Evolutionary conservation across 2,329 filamentous ascomycete genomes (phyloP).

Genomic region (Mollisiaceae sp.): DNA sequence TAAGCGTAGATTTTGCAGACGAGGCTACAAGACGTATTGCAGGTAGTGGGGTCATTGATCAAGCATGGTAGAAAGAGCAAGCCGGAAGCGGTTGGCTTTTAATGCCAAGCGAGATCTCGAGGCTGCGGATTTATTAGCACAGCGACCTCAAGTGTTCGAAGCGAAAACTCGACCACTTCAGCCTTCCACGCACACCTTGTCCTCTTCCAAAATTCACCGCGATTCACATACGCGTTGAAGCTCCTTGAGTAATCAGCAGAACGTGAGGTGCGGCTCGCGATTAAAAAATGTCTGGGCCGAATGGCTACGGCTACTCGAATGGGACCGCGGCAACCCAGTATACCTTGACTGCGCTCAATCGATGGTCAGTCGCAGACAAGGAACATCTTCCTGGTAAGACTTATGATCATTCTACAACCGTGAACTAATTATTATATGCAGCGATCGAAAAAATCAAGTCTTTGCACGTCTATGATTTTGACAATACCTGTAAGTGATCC

Average conservation of each 20-base stretch:
- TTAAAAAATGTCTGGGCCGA: slow-evolving; percentile 20
- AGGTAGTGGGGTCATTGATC: slow-evolving; percentile 29
- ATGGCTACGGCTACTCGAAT: slow-evolving; percentile 23
- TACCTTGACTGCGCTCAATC: slow-evolving; percentile 76
- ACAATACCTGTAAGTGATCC: slow-evolving; percentile 78
- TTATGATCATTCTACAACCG: slow-evolving; percentile 7
- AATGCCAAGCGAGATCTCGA: slow-evolving; percentile 13
- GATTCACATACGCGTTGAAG: neutral
- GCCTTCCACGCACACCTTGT: slow-evolving; percentile 1
- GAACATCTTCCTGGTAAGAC: slow-evolving; percentile 66
- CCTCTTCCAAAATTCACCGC: neutral
- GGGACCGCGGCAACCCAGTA: slow-evolving; percentile 32
- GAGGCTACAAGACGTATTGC: slow-evolving; percentile 55
- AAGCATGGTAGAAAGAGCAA: neutral
- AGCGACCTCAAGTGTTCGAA: neutral
- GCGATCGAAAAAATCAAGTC: slow-evolving; percentile 72
- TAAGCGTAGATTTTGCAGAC: slow-evolving; percentile 51
- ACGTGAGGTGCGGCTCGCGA: slow-evolving; percentile 23
- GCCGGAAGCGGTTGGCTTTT: slow-evolving; percentile 5
- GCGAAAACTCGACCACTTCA: neutral
- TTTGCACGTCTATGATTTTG: slow-evolving; percentile 96
- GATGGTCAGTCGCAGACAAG: slow-evolving; percentile 82
- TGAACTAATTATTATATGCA: slow-evolving; percentile 40
- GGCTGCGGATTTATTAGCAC: slow-evolving; percentile 20
- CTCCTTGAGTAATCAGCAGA: slow-evolving; percentile 20